A percentile compares a stretch with the other conserved stretches of the same genome.
Evolutionary conservation across 768 basidiomycete genomes (phyloP).

Genomic region (Hypholoma sublateritium): DNA sequence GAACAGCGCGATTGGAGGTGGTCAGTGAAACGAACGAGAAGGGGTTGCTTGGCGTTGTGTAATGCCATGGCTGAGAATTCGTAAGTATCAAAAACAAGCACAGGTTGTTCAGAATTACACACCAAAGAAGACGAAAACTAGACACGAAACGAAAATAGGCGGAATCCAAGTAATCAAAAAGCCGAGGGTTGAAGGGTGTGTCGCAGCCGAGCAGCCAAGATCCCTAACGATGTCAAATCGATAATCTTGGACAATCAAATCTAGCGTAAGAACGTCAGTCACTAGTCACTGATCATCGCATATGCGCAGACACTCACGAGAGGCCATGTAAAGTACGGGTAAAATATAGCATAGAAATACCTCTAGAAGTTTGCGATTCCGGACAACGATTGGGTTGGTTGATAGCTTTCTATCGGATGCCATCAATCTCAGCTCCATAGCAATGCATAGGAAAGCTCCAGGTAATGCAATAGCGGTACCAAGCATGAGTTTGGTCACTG

Average conservation of each 20-base stretch:
- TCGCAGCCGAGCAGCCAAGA: slow-evolving; percentile 52
- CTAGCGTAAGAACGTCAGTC: slow-evolving; percentile 28
- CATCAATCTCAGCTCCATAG: slow-evolving; percentile 50
- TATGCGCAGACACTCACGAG: slow-evolving; percentile 45
- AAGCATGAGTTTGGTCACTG: slow-evolving; percentile 57
- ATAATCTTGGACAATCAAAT: slow-evolving; percentile 56
- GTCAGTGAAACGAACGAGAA: slow-evolving; percentile 24
- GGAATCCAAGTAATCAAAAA: slow-evolving; percentile 46
- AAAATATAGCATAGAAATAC: slow-evolving; percentile 48
- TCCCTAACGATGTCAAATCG: slow-evolving; percentile 62
- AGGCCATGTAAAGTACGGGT: slow-evolving; percentile 55
- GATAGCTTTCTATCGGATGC: slow-evolving; percentile 44
- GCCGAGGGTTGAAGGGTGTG: slow-evolving; percentile 41
- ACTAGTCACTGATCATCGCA: neutral
- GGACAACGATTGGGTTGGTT: slow-evolving; percentile 31
- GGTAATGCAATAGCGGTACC: slow-evolving; percentile 58
- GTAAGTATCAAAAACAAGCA: neutral
- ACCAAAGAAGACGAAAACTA: slow-evolving; percentile 44
- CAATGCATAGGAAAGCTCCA: slow-evolving; percentile 56
- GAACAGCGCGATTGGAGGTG: slow-evolving; percentile 42
- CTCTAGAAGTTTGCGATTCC: slow-evolving; percentile 45
- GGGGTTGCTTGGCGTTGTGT: slow-evolving; percentile 27
- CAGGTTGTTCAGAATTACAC: slow-evolving; percentile 16
- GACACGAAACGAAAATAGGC: slow-evolving; percentile 40
- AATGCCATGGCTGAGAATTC: slow-evolving; percentile 29